phyloP scores from a whole-genome alignment of 1,284 basidiomycete species.

The Flammula alnicola region DNA sequence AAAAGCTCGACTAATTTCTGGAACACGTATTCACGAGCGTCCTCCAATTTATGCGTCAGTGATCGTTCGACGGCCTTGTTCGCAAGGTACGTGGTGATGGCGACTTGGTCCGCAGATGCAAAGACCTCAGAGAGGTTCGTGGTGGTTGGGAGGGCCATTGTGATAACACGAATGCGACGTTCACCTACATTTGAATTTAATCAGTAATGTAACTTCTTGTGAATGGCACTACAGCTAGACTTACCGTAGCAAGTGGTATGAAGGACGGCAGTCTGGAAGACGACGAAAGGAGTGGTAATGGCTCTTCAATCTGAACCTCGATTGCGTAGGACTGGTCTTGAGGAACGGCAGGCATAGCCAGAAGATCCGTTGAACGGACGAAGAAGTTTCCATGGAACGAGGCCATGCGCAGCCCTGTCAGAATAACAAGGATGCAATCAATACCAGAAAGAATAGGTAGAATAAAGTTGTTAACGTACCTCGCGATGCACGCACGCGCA shows the following conservation, averaged over 20 bases:
- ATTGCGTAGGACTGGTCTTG: conserved; percentile 97
- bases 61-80: conserved; percentile 98
- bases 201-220: not conserved
- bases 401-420: conserved; percentile 92
- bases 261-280: conserved; percentile 94
- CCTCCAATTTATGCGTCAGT: conserved; percentile 90
- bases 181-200: conserved; percentile 58
- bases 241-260: conserved; percentile 95
- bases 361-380: conserved; percentile 95
- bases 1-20: conserved; percentile 93
- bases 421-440: conserved; percentile 20
- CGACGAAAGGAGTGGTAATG: conserved; percentile 90
- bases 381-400: conserved; percentile 99
- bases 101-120: conserved; percentile 93
- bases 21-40: conserved; percentile 89
- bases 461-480: conserved; percentile 46
- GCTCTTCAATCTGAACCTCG: conserved; percentile 98
- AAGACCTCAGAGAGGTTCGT: conserved; percentile 93
- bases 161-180: conserved; percentile 95
- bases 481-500: conserved; percentile 94
- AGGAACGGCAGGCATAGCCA: conserved; percentile 96
- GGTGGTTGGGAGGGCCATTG: conserved; percentile 91
- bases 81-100: conserved; percentile 87
- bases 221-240: conserved; percentile 24
- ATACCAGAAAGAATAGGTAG: conserved; percentile 1